Conservation (phyloP, 208 protist genomes). For the Lotmaria passim region DNA sequence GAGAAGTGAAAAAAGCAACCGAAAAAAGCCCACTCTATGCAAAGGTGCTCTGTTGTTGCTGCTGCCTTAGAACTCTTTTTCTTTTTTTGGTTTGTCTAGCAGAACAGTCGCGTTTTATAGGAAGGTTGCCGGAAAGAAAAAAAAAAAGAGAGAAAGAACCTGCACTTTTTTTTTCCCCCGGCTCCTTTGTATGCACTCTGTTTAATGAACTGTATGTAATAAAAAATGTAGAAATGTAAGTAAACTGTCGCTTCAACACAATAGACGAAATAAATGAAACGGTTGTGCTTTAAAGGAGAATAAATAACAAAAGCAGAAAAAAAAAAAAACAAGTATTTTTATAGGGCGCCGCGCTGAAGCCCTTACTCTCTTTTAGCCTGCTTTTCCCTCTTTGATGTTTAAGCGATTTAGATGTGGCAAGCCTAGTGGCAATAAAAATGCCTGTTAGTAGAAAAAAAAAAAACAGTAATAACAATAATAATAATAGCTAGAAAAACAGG, state of each 20-base stretch:
- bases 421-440: no score
- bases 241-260: no score
- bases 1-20: no score
- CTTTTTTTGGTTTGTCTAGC: conserved; percentile 1
- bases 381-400: conserved; percentile 12
- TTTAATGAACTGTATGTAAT: no score
- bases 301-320: not conserved
- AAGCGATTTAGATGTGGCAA: not conserved
- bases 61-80: conserved; percentile 13
- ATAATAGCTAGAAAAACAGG: no score
- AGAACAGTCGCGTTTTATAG: not conserved
- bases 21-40: no score
- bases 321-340: not conserved
- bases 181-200: no score
- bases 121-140: not conserved
- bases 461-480: not conserved
- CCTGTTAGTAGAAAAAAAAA: not conserved
- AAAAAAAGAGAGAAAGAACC: no score
- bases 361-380: not conserved
- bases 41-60: not conserved
- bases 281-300: not conserved
- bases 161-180: no score
- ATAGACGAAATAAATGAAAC: no score
- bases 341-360: not conserved
- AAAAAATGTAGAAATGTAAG: conserved; percentile 1